Percentiles rank a stretch among this genome's conserved stretches.
These are phyloP conservation scores for Dictyostelium firmibasis DNA, from an alignment of 78 protist species.

Conservation along the genomic window DNA sequence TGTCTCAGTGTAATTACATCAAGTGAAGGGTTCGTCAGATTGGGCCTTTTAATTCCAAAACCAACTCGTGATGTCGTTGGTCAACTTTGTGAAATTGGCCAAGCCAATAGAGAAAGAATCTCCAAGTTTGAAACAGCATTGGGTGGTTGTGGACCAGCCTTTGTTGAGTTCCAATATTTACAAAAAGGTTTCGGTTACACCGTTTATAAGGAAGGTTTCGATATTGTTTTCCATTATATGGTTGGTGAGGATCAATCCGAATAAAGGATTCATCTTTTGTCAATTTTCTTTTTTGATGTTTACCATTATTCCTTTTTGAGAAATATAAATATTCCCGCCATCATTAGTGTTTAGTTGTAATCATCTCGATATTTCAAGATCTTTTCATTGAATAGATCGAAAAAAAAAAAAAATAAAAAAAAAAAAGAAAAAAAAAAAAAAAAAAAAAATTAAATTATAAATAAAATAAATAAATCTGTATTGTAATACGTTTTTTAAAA, in stretches of 20 bases:
- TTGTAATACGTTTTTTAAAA: neutral
- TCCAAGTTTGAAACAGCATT: conserved; percentile 65
- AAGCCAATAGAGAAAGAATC: conserved; percentile 56
- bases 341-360: neutral
- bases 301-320: neutral
- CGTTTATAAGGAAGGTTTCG: conserved; percentile 86
- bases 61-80: conserved; percentile 57
- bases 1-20: conserved; percentile 80
- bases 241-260: conserved; percentile 81
- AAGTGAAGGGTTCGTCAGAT: conserved; percentile 83
- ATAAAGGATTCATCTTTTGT: neutral
- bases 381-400: neutral
- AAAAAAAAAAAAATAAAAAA: neutral
- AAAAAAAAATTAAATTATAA: neutral
- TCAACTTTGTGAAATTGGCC: conserved; percentile 35
- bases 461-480: neutral
- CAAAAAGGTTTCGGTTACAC: conserved; percentile 86
- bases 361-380: neutral
- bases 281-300: neutral
- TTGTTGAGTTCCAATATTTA: conserved; percentile 81
- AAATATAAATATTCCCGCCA: neutral
- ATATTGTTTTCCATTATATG: conserved; percentile 81
- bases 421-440: neutral
- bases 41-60: conserved; percentile 78
- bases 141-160: conserved; percentile 75